These are phyloP conservation scores for Chaetomiaceae sp. DNA, from an alignment of 2,329 filamentous ascomycete genomes.

Conservation along the genomic window DNA sequence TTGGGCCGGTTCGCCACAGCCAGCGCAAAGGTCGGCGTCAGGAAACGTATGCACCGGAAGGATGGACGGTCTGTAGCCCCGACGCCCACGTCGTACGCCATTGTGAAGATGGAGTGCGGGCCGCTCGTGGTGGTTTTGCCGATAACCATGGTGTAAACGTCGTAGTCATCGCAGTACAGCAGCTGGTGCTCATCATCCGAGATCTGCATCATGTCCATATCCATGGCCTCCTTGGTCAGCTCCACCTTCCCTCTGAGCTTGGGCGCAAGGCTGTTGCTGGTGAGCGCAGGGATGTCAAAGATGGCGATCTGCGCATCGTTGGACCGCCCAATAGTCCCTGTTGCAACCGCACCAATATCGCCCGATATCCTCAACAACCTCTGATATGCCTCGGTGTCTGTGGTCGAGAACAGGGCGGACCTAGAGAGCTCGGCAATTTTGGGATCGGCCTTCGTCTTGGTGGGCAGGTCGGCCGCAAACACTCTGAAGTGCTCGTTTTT, in stretches of 20 bases:
- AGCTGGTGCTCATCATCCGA: constrained; percentile 62
- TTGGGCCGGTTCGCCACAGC: constrained; percentile 57
- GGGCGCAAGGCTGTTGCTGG: constrained; percentile 42
- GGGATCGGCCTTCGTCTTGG: constrained; percentile 29
- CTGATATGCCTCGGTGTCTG: constrained; percentile 55
- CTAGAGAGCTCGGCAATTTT: constrained; percentile 51
- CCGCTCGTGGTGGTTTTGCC: constrained; percentile 41
- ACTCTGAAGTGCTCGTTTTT: constrained; percentile 81
- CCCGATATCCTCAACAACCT: constrained; percentile 51
- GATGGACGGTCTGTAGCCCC: constrained; percentile 43
- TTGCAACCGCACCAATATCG: constrained; percentile 72
- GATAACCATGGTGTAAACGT: constrained; percentile 65
- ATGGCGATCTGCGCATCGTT: constrained; percentile 73
- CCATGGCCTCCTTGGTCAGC: constrained; percentile 56
- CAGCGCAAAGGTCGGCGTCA: constrained; percentile 54
- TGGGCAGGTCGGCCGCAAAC: constrained; percentile 54
- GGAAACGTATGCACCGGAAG: constrained; percentile 56
- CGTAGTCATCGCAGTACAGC: constrained; percentile 72
- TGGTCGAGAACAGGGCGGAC: constrained; percentile 48
- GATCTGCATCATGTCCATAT: constrained; percentile 65
- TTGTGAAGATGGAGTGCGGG: constrained; percentile 53
- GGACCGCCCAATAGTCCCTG: constrained; percentile 56
- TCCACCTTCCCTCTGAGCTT: constrained; percentile 48
- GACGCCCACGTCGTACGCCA: constrained; percentile 41
- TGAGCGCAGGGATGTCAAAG: constrained; percentile 61